These are phyloP conservation scores for Aspergillus quadricinctus DNA, from an alignment of 2,329 filamentous ascomycete species.

Conservation along the genomic window DNA sequence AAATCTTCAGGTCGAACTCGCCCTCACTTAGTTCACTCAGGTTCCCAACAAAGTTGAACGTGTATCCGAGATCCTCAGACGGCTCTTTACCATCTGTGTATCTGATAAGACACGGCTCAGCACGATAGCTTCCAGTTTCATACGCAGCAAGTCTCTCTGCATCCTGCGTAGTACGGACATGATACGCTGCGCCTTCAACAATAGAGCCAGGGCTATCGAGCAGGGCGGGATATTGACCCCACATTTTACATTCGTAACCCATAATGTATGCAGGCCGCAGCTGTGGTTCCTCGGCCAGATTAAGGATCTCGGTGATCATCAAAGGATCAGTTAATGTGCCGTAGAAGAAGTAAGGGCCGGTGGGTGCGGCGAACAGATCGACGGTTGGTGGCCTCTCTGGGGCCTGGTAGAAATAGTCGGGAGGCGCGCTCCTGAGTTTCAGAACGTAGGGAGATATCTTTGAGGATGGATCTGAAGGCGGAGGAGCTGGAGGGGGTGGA, in stretches of 20 bases:
- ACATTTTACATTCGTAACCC: constrained; percentile 25
- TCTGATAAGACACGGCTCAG: constrained; percentile 11
- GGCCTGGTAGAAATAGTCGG: constrained; percentile 6
- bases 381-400: not conserved
- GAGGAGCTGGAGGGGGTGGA: constrained; percentile 2
- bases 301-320: constrained; percentile 23
- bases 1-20: constrained; percentile 16
- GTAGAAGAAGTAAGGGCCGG: constrained; percentile 35
- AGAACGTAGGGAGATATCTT: constrained; percentile 8
- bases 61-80: constrained; percentile 7
- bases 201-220: constrained; percentile 12
- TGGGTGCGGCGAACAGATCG: constrained; percentile 11
- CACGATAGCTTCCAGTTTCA: constrained; percentile 19
- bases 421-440: constrained; percentile 7
- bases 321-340: constrained; percentile 30
- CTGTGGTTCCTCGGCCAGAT: constrained; percentile 12
- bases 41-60: constrained; percentile 19
- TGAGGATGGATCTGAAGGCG: constrained; percentile 1
- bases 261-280: constrained; percentile 19
- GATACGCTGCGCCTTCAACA: constrained; percentile 21
- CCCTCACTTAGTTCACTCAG: constrained; percentile 15
- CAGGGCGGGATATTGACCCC: constrained; percentile 27
- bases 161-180: constrained; percentile 17
- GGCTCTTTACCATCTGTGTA: constrained; percentile 16
- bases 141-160: constrained; percentile 18